phyloP scores from a whole-genome alignment of 2,329 filamentous ascomycete genomes.

The Fusarium lateritium region DNA sequence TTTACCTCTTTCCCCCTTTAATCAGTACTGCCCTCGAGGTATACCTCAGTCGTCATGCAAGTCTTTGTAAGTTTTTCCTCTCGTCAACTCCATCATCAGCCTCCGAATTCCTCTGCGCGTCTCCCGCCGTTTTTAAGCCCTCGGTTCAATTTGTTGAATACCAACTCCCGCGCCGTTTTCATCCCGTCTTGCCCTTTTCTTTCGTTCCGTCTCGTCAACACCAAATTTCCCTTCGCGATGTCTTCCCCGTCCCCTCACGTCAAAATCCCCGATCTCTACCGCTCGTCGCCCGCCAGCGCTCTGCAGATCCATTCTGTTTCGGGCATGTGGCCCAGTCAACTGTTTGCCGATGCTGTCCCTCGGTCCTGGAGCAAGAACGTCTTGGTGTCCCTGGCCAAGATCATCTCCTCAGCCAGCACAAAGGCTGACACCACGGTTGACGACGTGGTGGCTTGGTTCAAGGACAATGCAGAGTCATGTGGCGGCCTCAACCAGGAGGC shows the following conservation, averaged over 20 bases:
- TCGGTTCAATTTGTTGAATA: background rate
- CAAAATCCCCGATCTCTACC: background rate
- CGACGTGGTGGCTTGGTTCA: slow-evolving; percentile 2
- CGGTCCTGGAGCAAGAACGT: slow-evolving; percentile 5
- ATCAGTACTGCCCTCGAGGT: background rate
- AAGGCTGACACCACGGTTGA: background rate
- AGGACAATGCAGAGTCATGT: background rate
- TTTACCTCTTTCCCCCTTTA: background rate
- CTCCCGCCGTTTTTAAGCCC: background rate
- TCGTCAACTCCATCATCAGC: slow-evolving; percentile 1
- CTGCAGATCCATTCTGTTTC: too few species aligned
- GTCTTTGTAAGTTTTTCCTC: background rate
- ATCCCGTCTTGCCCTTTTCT: too few species aligned
- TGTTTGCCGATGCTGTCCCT: background rate
- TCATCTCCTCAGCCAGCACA: slow-evolving; percentile 4
- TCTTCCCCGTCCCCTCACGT: too few species aligned
- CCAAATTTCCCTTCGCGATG: too few species aligned
- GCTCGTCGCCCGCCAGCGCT: background rate
- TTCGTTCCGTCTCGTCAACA: too few species aligned
- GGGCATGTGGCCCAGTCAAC: background rate
- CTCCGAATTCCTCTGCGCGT: background rate
- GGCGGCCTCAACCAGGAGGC: too few species aligned
- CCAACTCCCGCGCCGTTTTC: background rate
- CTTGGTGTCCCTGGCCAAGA: slow-evolving; percentile 4
- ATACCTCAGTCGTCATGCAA: background rate